These are phyloP conservation scores for Vachellia pachyceras DNA, from an alignment of 306 rosid species.

Conservation along the genomic window DNA sequence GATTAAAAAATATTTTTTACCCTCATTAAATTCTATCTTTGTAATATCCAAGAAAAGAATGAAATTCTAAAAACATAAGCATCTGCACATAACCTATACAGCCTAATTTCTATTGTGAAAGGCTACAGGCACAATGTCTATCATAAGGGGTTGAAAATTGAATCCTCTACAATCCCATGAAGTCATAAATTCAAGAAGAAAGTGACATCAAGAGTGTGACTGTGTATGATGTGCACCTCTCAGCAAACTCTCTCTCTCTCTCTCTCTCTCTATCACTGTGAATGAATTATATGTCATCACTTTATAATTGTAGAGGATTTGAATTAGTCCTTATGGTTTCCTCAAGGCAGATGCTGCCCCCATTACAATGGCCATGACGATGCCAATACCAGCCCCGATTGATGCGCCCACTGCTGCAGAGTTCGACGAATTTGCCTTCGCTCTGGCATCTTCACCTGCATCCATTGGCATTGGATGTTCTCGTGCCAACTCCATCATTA, in stretches of 20 bases:
- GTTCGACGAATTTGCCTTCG: constrained; percentile 66
- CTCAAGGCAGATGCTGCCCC: constrained; percentile 99
- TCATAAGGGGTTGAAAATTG: neutral
- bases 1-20: neutral
- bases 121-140: constrained; percentile 24
- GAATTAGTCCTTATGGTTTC: constrained; percentile 63
- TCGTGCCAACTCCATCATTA: constrained; percentile 72
- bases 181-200: neutral
- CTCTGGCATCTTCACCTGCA: constrained; percentile 54
- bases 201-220: neutral
- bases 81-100: constrained; percentile 17
- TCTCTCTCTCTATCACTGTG: neutral
- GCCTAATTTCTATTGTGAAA: constrained; percentile 16
- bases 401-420: constrained; percentile 96
- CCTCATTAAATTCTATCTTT: constrained; percentile 19
- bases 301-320: neutral
- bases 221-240: neutral
- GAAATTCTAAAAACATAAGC: constrained; percentile 27
- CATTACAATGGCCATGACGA: constrained; percentile 88
- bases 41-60: constrained; percentile 34
- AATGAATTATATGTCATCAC: neutral
- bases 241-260: neutral
- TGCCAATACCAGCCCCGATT: constrained; percentile 88
- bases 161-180: neutral
- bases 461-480: constrained; percentile 58